Percentiles rank a stretch among this genome's conserved stretches.
Evolutionary conservation across 306 rosid genomes (phyloP).

Genomic region (Trichosanthes truncata): DNA sequence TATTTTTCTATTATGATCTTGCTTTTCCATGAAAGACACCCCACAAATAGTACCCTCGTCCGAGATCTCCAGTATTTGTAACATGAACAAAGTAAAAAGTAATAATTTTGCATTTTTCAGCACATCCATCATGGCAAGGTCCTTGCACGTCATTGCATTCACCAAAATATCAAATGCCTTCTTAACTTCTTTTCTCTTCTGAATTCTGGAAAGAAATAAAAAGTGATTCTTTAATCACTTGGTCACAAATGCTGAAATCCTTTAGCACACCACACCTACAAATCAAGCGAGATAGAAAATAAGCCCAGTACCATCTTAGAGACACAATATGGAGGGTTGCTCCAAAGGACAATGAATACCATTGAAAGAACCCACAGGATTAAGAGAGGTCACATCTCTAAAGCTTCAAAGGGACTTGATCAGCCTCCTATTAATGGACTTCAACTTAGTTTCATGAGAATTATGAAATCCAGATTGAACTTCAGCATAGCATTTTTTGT

Average conservation of each 20-base stretch:
- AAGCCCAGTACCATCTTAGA: background rate
- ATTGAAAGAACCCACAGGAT: no score
- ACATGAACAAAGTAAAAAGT: slow-evolving; percentile 35
- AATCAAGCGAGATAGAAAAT: background rate
- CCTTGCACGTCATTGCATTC: slow-evolving; percentile 22
- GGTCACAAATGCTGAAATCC: slow-evolving; percentile 34
- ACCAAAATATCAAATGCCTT: slow-evolving; percentile 35
- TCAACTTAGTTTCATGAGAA: no score
- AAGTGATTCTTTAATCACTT: slow-evolving; percentile 38
- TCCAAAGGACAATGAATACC: background rate
- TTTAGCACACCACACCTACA: slow-evolving; percentile 11
- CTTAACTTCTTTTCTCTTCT: slow-evolving; percentile 20
- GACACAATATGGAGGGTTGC: background rate
- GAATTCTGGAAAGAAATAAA: slow-evolving; percentile 46
- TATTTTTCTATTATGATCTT: slow-evolving; percentile 13
- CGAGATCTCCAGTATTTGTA: slow-evolving; percentile 35
- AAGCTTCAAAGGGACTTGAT: no score
- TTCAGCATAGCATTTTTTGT: no score
- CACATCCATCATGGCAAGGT: slow-evolving; percentile 37
- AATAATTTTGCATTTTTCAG: slow-evolving; percentile 42
- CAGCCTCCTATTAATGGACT: no score
- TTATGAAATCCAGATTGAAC: no score
- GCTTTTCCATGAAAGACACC: slow-evolving; percentile 49
- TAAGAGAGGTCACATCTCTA: no score
- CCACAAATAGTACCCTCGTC: slow-evolving; percentile 50